Base-by-base conservation (phyloP, 1,284 basidiomycete species). In the Apiotrichum porosum region DNA sequence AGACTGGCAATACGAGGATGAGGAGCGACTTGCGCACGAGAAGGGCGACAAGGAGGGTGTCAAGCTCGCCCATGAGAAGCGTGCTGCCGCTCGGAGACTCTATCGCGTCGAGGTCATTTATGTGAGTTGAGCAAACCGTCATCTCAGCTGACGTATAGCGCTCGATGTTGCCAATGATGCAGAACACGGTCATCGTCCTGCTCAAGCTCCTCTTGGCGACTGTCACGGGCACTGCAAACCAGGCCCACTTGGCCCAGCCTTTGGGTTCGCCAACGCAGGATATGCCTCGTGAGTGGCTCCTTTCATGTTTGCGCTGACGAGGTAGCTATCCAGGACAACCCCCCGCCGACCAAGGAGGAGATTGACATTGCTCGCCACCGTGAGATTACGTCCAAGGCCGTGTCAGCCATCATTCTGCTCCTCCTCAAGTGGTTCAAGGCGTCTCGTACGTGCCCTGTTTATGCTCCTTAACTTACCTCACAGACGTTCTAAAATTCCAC, bases 401-500 rank as follows among this genome's bases (percentile, higher is more conserved):
- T 97, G 8, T 97, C 93, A 17, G 92, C 93, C 1, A 95, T 98
- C 55, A 71, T 99, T 15, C 76, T 98, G 2, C 75, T 97, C 33
- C 82, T 86, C 3, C 73, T 98, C 56, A 97, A 97, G 68, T 99
- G 95, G 95, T 97, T 97, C 80, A 98, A 97, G 73, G 88, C 88
- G 28, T 95, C 91, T 42, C 92, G 91, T 93, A 58, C 70, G 86
- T 79, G n/a, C 10, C 17, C 4, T 9, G 5, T 12, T 15, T 9
- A 12, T n/a, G n/a, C 12, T 1, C 1, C 26, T 4, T 2, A 4
- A 6, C 21, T 36, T n/a, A 51, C 41, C 6, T 19, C 61, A n/a
- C n/a, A 93, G 90, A 98, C 74, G 84, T 87, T 26, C 93, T 99
- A 86, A 98, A 98, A 69, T 97, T 97, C 69, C 93, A 98, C 72